Evolutionary conservation across 2,329 filamentous ascomycete genomes (phyloP).

Genomic region (Boeremia lycopersici): DNA sequence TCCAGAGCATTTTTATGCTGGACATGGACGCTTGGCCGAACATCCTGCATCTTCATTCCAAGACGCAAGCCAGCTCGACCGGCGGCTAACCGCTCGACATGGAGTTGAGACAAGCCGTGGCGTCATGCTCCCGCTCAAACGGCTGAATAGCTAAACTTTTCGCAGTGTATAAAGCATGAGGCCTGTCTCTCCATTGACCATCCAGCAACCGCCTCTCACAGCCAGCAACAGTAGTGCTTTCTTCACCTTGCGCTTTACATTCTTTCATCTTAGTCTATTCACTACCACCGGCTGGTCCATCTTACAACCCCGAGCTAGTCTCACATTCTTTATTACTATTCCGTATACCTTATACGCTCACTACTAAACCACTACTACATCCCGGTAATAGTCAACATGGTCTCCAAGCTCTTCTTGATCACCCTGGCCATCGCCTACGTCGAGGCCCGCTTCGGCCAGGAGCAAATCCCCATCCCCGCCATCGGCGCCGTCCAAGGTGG

Average conservation of each 20-base stretch:
- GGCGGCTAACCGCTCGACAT: neutral
- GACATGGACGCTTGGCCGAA: slow-evolving; percentile 29
- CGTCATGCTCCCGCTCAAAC: slow-evolving; percentile 24
- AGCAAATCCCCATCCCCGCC: slow-evolving; percentile 63
- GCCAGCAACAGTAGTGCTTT: slow-evolving; percentile 33
- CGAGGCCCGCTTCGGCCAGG: slow-evolving; percentile 64
- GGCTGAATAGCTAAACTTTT: slow-evolving; percentile 13
- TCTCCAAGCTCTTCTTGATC: slow-evolving; percentile 42
- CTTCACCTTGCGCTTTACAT: slow-evolving; percentile 24
- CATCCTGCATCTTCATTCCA: slow-evolving; percentile 5
- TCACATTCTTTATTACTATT: slow-evolving; percentile 28
- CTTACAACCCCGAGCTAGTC: slow-evolving; percentile 43
- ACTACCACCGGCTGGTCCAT: slow-evolving; percentile 41
- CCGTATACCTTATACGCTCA: slow-evolving; percentile 15
- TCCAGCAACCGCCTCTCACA: slow-evolving; percentile 38
- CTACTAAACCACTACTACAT: slow-evolving; percentile 14
- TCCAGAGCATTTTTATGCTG: slow-evolving; percentile 39
- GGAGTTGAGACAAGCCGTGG: slow-evolving; percentile 11
- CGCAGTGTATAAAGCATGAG: slow-evolving; percentile 36
- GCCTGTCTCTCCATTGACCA: slow-evolving; percentile 15
- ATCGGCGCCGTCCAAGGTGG: slow-evolving; percentile 62
- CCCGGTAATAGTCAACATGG: slow-evolving; percentile 36
- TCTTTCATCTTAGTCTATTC: slow-evolving; percentile 32
- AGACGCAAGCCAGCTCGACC: neutral
- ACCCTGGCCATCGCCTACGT: slow-evolving; percentile 43